These are phyloP conservation scores for Blastomyces silverae DNA, from an alignment of 2,329 filamentous ascomycete genomes.

Conservation along the genomic window DNA sequence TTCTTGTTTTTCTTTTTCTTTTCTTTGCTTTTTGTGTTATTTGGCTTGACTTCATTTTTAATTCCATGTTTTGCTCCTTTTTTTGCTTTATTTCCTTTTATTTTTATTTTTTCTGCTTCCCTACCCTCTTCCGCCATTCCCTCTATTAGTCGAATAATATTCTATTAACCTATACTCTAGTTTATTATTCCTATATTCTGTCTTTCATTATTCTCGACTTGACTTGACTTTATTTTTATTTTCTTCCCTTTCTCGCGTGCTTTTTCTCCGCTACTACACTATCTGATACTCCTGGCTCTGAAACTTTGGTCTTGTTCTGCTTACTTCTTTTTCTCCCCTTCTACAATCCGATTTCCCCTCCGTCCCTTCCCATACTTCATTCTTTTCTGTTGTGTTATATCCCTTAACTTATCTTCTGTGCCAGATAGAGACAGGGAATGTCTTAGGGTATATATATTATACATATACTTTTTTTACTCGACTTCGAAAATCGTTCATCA, in stretches of 20 bases:
- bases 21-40: neutral
- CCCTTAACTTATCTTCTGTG: constrained; percentile 10
- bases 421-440: neutral
- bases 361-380: neutral
- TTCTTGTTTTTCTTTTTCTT: neutral
- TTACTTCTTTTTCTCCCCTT: neutral
- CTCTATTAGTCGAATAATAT: constrained; percentile 2
- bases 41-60: neutral
- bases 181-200: constrained; percentile 10
- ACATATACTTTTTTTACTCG: constrained; percentile 7
- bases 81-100: neutral
- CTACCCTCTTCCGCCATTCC: neutral
- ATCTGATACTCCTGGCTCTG: constrained; percentile 6
- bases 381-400: neutral
- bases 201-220: constrained; percentile 11
- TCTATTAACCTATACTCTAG: constrained; percentile 15
- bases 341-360: neutral
- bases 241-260: constrained; percentile 11
- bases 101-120: neutral
- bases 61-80: neutral
- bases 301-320: neutral
- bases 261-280: constrained; percentile 1
- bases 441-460: constrained; percentile 11
- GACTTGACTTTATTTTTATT: constrained; percentile 6
- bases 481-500: neutral